Base-by-base conservation (phyloP, 768 basidiomycete species). In the Suillus occidentalis region DNA sequence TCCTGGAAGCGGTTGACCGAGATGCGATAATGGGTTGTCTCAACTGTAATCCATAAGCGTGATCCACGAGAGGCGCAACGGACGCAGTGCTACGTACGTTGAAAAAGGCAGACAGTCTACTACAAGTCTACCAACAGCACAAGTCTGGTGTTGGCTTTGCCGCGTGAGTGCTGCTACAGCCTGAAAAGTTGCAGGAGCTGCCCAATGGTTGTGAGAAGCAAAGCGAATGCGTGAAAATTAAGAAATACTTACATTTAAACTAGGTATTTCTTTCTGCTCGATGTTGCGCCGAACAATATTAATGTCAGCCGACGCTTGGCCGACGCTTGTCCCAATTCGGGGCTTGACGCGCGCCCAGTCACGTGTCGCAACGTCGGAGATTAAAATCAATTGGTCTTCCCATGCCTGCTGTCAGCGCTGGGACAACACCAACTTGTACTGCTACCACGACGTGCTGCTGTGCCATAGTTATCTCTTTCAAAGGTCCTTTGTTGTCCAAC, bases 391-490 rank as follows among this genome's bases (percentile, higher is more conserved):
- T 65, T 68, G 68, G 66, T 70, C 28, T 57, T 76, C 74, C 73
- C 74, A 71, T 61, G 39, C 25, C 28, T 40, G 57, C 57, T 43
- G 58, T 31, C 58, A 59, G 40, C 58, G 61, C 66, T 67, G 65
- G 31, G 63, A 55, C 63, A 57, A 49, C 47, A 60, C 65, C 40
- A 63, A 67, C 73, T 69, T 70, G 69, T 60, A 62, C 57, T 66
- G 52, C 65, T 68, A 75, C 75, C 74, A 72, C 75, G 65, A 73
- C 73, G 57, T 66, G 61, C 69, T 59, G 7, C 28, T 58, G 57
- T 58, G 57, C 25, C 22, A 58, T 58, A 58, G 39, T 8, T 58
- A 10, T 59, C 28, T 37, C 25, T 59, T 42, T 59, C 40, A 42
- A 59, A 42, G 58, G 25, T 31, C 40, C 40, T 42, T 40, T 59